These are phyloP conservation scores for Extremus antarcticus DNA, from an alignment of 495 filamentous ascomycete genomes.

Conservation along the genomic window DNA sequence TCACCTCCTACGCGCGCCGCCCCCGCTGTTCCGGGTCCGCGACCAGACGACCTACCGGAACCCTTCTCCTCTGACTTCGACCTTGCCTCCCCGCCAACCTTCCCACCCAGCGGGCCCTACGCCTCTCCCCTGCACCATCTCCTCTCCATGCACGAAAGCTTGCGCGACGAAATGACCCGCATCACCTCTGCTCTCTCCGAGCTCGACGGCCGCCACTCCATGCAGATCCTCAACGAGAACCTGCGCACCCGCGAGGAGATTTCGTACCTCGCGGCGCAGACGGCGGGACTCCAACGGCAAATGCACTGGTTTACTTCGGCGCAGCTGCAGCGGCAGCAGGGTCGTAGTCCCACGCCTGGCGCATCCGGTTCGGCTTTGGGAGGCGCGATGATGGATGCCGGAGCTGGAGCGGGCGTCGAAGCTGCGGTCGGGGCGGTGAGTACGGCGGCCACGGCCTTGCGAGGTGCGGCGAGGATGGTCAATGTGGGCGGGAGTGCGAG, in stretches of 20 bases:
- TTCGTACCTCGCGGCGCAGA: constrained; percentile 53
- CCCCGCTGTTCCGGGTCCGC: neutral
- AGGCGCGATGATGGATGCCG: constrained; percentile 2
- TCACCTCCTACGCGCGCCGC: neutral
- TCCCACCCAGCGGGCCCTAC: constrained; percentile 15
- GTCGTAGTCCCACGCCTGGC: neutral
- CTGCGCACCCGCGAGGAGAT: constrained; percentile 58
- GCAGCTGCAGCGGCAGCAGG: constrained; percentile 36
- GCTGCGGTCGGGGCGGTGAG: constrained; percentile 10
- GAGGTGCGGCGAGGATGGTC: constrained; percentile 7
- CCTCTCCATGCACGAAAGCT: constrained; percentile 55
- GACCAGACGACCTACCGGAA: constrained; percentile 2
- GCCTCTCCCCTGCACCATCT: constrained; percentile 40
- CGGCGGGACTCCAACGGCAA: constrained; percentile 53
- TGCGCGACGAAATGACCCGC: constrained; percentile 52
- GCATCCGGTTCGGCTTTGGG: neutral
- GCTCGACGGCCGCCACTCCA: constrained; percentile 53
- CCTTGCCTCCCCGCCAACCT: neutral
- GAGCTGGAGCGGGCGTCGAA: constrained; percentile 4
- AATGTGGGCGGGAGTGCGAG: constrained; percentile 1
- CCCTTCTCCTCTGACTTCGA: constrained; percentile 9
- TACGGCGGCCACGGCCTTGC: constrained; percentile 9
- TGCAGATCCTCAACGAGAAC: constrained; percentile 59
- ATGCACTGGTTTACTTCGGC: constrained; percentile 59
- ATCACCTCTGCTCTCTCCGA: constrained; percentile 49